Conservation (phyloP, 495 filamentous ascomycete genomes). For the Cladorrhinum samala region DNA sequence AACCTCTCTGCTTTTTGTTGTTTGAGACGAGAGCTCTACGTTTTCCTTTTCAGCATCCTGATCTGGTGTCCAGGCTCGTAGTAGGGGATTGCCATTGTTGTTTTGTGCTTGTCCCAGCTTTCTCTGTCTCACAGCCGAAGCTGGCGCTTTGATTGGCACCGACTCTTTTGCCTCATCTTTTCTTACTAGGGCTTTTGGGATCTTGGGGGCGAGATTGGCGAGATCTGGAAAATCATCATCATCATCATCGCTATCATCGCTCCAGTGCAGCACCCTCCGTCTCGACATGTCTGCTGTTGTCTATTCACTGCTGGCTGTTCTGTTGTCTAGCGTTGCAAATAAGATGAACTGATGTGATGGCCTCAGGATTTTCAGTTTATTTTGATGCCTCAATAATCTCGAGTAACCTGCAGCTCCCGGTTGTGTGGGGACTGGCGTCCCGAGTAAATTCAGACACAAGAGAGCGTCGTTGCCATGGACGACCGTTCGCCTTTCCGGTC, state of each 20-base stretch:
- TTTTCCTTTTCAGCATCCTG: not conserved
- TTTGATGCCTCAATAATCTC: too few species aligned
- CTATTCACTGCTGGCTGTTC: not conserved
- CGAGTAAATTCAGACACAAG: too few species aligned
- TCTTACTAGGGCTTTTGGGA: not conserved
- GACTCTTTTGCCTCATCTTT: not conserved
- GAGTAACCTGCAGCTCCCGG: too few species aligned
- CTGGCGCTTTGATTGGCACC: conserved; percentile 3
- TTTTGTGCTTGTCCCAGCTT: conserved; percentile 17
- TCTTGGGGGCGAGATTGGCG: not conserved
- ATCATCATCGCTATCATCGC: conserved; percentile 12
- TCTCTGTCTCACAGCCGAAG: conserved; percentile 15
- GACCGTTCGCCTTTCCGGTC: not conserved
- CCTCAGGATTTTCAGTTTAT: too few species aligned
- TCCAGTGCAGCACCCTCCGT: not conserved
- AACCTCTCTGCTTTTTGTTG: not conserved
- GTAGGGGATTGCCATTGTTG: conserved; percentile 17
- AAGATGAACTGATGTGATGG: not conserved
- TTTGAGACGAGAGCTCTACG: not conserved
- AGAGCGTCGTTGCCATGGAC: not conserved
- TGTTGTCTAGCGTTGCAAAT: too few species aligned
- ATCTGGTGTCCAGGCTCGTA: conserved; percentile 22
- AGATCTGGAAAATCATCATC: conserved; percentile 34
- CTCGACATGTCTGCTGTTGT: not conserved
- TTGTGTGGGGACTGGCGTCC: too few species aligned